phyloP scores from a whole-genome alignment of 2,329 filamentous ascomycete genomes.

The Fusarium sp. region DNA sequence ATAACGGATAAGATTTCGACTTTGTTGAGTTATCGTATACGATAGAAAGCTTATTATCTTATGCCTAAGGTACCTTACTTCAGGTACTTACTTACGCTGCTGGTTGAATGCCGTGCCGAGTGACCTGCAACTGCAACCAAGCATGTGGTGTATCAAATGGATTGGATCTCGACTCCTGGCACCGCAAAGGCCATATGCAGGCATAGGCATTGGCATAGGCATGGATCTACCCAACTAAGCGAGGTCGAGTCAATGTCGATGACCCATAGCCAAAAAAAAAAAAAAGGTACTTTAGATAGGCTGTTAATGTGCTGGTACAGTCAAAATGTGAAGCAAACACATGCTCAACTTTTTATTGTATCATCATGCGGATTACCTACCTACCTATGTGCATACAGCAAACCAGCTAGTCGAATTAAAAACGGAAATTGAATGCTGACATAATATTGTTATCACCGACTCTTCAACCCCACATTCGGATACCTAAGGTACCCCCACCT shows the following conservation, averaged over 20 bases:
- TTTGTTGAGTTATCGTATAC: not conserved
- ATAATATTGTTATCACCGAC: slow-evolving; percentile 5
- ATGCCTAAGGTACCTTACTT: not conserved
- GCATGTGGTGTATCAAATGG: slow-evolving; percentile 21
- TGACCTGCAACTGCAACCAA: slow-evolving; percentile 10
- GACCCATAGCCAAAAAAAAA: not conserved
- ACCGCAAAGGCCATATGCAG: slow-evolving; percentile 19
- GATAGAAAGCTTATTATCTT: slow-evolving; percentile 5
- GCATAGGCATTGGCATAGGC: slow-evolving; percentile 1
- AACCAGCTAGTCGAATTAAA: slow-evolving; percentile 27
- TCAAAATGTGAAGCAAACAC: not conserved
- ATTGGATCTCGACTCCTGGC: slow-evolving; percentile 18
- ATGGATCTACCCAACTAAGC: slow-evolving; percentile 19
- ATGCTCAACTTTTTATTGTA: not conserved
- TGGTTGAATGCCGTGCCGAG: slow-evolving; percentile 14
- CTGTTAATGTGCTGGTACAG: not conserved
- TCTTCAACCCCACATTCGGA: slow-evolving; percentile 18
- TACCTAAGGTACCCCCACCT: no score
- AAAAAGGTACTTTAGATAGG: not conserved
- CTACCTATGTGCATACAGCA: no score
- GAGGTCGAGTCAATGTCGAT: slow-evolving; percentile 13
- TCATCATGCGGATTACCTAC: no score
- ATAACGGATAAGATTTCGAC: slow-evolving; percentile 2
- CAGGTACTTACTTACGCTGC: not conserved
- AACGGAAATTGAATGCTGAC: slow-evolving; percentile 26